Evolutionary conservation across 345 rosid species (phyloP), one percentile per base, ranked within the genome.

Genomic region (Noccaea bulbosa): DNA sequence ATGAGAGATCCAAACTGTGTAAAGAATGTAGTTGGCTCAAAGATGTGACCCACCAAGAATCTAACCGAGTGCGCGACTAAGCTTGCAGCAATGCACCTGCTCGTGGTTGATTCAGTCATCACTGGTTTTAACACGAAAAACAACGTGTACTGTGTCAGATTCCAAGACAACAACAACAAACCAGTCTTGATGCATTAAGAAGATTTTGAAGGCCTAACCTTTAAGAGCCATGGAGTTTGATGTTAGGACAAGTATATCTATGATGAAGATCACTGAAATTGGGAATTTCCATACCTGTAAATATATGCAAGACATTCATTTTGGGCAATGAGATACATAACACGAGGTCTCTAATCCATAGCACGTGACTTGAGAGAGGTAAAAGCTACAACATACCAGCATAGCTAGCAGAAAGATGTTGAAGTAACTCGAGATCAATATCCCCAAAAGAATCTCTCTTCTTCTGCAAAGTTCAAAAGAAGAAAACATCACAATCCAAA

Each of bases 211-310:
- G 30, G 57, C 65, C 90, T 80, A 39, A 88, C 96, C 98, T 93
- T 83, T 79, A 75, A 90, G 70, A 44, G 96, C 92, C 77, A 88
- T 86, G 7, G 61, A 75, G 73, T 86, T 93, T 62, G 91, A 93
- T 70, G 97, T 88, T 46, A 90, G 62, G 54, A 91, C 88, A 62
- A 93, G 84, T 69, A 87, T 73, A 78, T 93, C 96, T 47, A 86
- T 77, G 51, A 87, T 82, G 75, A 79, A 83, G 70, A 85, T 79
- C 73, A 87, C 94, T 16, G 89, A 83, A 40, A 88, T 40, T 37
- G 97, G 98, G 69, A 93, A 93, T 64, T 87, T 85, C 97, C 96
- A 88, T 41, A 93, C 86, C 97, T 88, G 88, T 20, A 69, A 2
- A 27, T 27, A 64, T 62, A 20, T 59, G 11, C 24, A 66, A 41